Conservation (phyloP, 192 early-diverging fungal genomes). For the Gaertneriomyces sp. region DNA sequence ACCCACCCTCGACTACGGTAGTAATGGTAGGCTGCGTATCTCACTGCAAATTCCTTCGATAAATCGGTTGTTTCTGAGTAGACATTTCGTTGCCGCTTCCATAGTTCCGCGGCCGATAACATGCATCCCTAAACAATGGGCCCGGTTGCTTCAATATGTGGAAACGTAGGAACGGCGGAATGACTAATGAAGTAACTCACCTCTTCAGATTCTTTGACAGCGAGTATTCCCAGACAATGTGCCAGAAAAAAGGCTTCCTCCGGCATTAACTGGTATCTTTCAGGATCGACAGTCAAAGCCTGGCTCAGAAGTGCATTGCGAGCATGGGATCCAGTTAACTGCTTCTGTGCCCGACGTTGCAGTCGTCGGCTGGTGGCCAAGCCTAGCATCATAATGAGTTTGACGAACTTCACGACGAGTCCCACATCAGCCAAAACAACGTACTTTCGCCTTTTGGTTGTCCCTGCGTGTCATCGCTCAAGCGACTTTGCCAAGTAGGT, state of each 20-base stretch:
- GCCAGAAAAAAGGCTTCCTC: slow-evolving; percentile 74
- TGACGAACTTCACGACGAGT: no score
- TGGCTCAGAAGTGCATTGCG: no score
- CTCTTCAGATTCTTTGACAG: slow-evolving; percentile 27
- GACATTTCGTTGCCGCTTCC: not conserved
- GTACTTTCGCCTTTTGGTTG: slow-evolving; percentile 9
- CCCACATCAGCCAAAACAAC: not conserved
- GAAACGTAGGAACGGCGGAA: not conserved
- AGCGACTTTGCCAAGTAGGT: slow-evolving; percentile 60
- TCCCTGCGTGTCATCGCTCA: no score
- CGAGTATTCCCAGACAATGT: slow-evolving; percentile 55
- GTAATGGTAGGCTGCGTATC: slow-evolving; percentile 79
- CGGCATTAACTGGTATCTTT: slow-evolving; percentile 65
- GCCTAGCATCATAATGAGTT: not conserved
- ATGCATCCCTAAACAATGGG: slow-evolving; percentile 4
- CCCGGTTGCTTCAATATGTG: not conserved
- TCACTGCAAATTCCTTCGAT: slow-evolving; percentile 52
- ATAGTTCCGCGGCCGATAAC: no score
- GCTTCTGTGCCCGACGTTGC: not conserved
- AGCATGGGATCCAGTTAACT: not conserved
- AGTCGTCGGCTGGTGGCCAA: slow-evolving; percentile 14
- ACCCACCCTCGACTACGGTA: slow-evolving; percentile 82
- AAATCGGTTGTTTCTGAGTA: slow-evolving; percentile 1
- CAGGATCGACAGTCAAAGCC: slow-evolving; percentile 32
- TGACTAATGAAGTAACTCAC: not conserved